Evolutionary conservation across 2,329 filamentous ascomycete genomes (phyloP), one percentile per base, ranked within the genome.

Genomic region (Cordyceps javanica): DNA sequence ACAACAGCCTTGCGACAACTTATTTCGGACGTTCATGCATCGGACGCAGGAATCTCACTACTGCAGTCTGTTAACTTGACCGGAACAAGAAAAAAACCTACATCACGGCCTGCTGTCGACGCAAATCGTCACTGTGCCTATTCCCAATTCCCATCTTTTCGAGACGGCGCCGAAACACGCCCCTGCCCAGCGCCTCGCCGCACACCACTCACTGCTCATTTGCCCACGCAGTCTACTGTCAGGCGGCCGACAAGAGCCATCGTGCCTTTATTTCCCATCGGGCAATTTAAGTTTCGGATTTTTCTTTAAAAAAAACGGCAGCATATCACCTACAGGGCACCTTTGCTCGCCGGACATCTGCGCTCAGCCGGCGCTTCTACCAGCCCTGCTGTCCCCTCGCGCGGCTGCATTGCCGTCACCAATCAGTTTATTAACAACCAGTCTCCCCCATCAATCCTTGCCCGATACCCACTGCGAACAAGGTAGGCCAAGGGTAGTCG

Each of bases 121-220:
- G 46, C 55, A 32, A 51, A 51, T 51, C 55, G 46, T 36, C 46
- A 26, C 38, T 51, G 38, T 39, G 39, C 38, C 23, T 30, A 36
- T 52, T 51, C 50, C 30, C 39, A 41, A 52, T 51, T 51, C 28
- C 46, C 55, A 48, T 32, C 55, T 28, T 50, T 57, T 51, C 55
- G 55, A 57, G 55, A 57, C 55, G 55, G 39, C 55, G 46, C 23
- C 55, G 55, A 57, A 57, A 57, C 55, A 57, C 26, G 55, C 55
- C 54, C 54, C 54, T 56, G 54, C 45, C 42, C 54, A 49, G 54
- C 54, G 42, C 54, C 34, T 49, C 44, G 32, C 54, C 30, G 34
- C 54, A 56, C 45, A 49, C 44, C 36, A 56, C 36, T 34, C 21
- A 19, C 34, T 55, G 23, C n/a, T 23, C 41, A 48, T 39, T 32